Evolutionary conservation across 345 rosid species (phyloP).

Genomic region (Populus simonii): DNA sequence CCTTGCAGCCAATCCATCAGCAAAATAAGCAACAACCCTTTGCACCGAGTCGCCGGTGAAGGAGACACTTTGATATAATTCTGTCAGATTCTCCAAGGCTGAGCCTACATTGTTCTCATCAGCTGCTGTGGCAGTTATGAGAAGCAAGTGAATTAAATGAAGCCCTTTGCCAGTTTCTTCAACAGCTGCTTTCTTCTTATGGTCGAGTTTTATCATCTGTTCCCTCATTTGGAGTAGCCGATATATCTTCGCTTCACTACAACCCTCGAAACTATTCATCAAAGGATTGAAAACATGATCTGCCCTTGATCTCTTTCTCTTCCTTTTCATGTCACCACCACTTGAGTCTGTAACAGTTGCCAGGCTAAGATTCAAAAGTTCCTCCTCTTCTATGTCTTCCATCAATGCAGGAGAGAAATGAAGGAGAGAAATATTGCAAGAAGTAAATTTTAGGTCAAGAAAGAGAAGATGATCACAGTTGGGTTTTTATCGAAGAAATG

Average conservation of each 20-base stretch:
- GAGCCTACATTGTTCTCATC: slow-evolving; percentile 36
- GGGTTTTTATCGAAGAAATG: slow-evolving; percentile 29
- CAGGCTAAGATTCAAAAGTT: slow-evolving; percentile 48
- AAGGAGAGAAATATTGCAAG: not conserved
- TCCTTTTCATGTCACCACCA: slow-evolving; percentile 14
- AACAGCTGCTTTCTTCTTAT: slow-evolving; percentile 19
- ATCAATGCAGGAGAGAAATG: not conserved
- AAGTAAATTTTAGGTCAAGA: not conserved
- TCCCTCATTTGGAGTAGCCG: slow-evolving; percentile 55
- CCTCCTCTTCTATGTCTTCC: slow-evolving; percentile 34
- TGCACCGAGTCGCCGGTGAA: slow-evolving; percentile 59
- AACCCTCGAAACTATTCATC: slow-evolving; percentile 18
- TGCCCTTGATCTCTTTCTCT: slow-evolving; percentile 35
- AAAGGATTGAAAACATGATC: not conserved
- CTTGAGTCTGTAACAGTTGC: slow-evolving; percentile 35
- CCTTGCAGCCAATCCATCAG: slow-evolving; percentile 53
- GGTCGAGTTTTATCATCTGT: slow-evolving; percentile 43
- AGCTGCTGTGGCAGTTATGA: slow-evolving; percentile 49
- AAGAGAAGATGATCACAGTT: not conserved
- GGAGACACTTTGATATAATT: slow-evolving; percentile 44
- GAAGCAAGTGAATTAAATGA: slow-evolving; percentile 59
- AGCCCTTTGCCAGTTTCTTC: slow-evolving; percentile 51
- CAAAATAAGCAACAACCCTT: slow-evolving; percentile 56
- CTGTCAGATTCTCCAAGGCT: slow-evolving; percentile 38
- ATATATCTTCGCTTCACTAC: slow-evolving; percentile 46